Evolutionary conservation across 2,329 filamentous ascomycete species (phyloP), one percentile per base, ranked within the genome.

Genomic region (Beauveria brongniartii): DNA sequence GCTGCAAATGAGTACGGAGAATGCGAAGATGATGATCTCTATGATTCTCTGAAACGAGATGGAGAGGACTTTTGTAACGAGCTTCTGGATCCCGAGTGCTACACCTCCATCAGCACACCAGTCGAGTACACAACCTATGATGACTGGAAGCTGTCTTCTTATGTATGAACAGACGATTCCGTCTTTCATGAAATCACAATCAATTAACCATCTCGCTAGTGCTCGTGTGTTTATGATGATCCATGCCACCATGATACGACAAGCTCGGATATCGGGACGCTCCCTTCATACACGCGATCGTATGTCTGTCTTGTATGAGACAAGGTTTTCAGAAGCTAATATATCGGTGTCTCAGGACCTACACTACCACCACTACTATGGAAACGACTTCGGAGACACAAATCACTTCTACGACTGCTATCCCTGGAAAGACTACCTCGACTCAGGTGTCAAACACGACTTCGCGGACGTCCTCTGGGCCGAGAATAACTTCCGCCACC

Each of bases 11-110:
- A 68, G 20, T 52, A 55, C 18, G 50, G 55, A 5, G 43, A 66
- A 0, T 74, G 72, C 58, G 64, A 65, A 1, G 65, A 61, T 3
- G 71, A 74, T 54, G 62, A 64, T 3, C 66, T 74, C 10, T 74
- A 71, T 57, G 69, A 67, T 1, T 72, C 71, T 0, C 66, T 74
- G 8, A 48, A 64, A 6, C 58, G 61, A 26, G 62, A 69, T n/a
- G 70, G 68, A 0, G 59, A 62, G 28, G 56, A 64, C 0, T 74
- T 72, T 37, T 74, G 72, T 58, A 70, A 68, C 1, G 67, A 64
- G 62, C 58, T 74, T 22, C 47, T 74, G 6, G 67, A 69, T 22
- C 60, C 47, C 26, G 56, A 55, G 12, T 61, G 61, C 16, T 66
- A 65, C 40, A 61, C 63, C 4, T 50, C 57, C 22, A 55, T 62